Evolutionary conservation across 768 basidiomycete species (phyloP), one percentile per base, ranked within the genome.

Genomic region (Lactarius evosmus): DNA sequence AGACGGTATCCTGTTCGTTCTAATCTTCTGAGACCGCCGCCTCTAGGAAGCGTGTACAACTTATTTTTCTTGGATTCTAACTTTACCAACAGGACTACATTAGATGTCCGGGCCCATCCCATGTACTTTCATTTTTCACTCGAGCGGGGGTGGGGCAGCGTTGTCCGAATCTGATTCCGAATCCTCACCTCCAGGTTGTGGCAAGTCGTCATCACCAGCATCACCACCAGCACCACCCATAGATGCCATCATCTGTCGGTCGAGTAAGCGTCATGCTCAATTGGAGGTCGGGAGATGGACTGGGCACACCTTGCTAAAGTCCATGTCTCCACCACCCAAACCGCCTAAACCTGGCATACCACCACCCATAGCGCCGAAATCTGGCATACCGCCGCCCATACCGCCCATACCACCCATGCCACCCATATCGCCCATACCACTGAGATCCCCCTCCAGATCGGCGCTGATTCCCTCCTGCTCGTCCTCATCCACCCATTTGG

Each of bases 401-500:
- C 72, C 83, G 49, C 78, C 78, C 76, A 83, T 77, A 17, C 77
- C 78, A 19, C 40, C 40, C 40, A 40, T 19, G 7, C 76, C 70
- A 9, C 59, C 58, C 70, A 71, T 72, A 16, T 69, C 72, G 40
- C 66, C 66, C 73, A 76, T 73, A 8, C 75, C 78, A 17, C 80
- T 75, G 49, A 70, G 61, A 36, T 73, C 85, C 0, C 82, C 84
- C 11, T 79, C 81, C 2, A 75, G 73, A n/a, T 78, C 63, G 9
- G 67, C 72, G 1, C 74, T 69, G 27, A 76, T 82, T 56, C 80
- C 89, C 44, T 91, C 89, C 77, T 98, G 96, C 74, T 98, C 95
- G 73, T 98, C 96, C 78, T 98, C 95, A 72, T 98, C 95, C 46
- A 90, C 89, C 95, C 95, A 98, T 78, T 91, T 96, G 68, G 80